These are phyloP conservation scores for Cryptosporidium canis DNA, from an alignment of 169 alveolate species.

Conservation along the genomic window DNA sequence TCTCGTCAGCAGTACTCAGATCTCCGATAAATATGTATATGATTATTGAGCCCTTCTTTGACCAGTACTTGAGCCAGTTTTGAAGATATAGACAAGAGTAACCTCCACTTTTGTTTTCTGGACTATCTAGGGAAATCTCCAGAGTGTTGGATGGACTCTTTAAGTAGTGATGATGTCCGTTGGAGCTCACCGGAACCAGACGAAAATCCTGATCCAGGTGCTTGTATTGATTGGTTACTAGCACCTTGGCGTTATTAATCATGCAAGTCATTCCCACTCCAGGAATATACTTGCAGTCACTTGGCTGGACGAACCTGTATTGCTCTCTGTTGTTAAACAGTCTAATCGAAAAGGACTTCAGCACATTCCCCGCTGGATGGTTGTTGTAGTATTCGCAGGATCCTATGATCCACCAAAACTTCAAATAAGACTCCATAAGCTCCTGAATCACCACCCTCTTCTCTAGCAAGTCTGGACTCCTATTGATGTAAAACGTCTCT, in stretches of 20 bases:
- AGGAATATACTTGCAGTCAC: conserved; percentile 20
- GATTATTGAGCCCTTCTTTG: conserved; percentile 38
- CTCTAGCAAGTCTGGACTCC: neutral
- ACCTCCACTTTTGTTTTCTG: neutral
- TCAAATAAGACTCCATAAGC: conserved; percentile 4
- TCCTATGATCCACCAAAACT: conserved; percentile 72
- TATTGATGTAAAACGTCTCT: conserved; percentile 24
- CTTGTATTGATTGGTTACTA: conserved; percentile 27
- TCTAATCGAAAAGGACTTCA: conserved; percentile 24
- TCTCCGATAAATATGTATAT: conserved; percentile 18
- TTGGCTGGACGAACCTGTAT: conserved; percentile 23
- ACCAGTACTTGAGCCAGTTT: conserved; percentile 62
- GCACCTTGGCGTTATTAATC: conserved; percentile 16
- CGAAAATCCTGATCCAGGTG: neutral
- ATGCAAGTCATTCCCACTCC: conserved; percentile 46
- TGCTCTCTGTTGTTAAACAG: neutral
- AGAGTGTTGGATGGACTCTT: neutral
- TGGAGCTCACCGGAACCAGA: conserved; percentile 8
- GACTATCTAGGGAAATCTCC: neutral
- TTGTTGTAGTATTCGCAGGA: conserved; percentile 40
- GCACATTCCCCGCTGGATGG: conserved; percentile 63
- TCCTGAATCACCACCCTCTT: neutral
- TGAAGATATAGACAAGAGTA: neutral
- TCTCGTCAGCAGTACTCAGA: neutral
- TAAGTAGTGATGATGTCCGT: neutral